phyloP scores from a whole-genome alignment of 768 basidiomycete genomes.

The Cyclocybe aegerita region DNA sequence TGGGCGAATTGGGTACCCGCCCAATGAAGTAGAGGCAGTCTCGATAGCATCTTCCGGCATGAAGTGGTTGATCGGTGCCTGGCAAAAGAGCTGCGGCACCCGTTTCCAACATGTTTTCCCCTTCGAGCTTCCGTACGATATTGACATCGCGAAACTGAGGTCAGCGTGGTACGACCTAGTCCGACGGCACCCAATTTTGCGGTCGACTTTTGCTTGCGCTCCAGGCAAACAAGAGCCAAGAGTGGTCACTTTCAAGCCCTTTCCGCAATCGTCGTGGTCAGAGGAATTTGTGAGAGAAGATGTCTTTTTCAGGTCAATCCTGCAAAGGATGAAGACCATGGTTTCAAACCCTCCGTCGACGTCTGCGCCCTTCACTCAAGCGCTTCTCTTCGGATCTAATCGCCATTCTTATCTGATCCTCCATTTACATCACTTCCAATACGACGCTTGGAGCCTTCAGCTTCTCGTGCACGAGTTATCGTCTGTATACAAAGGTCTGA shows the following conservation, averaged over 20 bases:
- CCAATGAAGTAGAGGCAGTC: slow-evolving; percentile 21
- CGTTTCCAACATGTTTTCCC: slow-evolving; percentile 46
- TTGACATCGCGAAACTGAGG: slow-evolving; percentile 27
- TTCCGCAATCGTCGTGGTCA: slow-evolving; percentile 18
- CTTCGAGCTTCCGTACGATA: slow-evolving; percentile 28
- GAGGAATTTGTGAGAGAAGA: slow-evolving; percentile 16
- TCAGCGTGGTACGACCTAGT: slow-evolving; percentile 37
- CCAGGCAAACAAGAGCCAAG: slow-evolving; percentile 22
- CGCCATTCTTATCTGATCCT: slow-evolving; percentile 22
- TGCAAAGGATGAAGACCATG: slow-evolving; percentile 21
- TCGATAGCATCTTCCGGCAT: slow-evolving; percentile 28
- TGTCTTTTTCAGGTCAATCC: slow-evolving; percentile 12
- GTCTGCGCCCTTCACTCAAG: slow-evolving; percentile 21
- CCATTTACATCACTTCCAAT: slow-evolving; percentile 48
- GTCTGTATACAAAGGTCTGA: slow-evolving; percentile 28
- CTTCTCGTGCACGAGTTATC: slow-evolving; percentile 40
- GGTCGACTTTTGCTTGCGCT: slow-evolving; percentile 41
- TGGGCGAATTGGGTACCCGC: slow-evolving; percentile 13
- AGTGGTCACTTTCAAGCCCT: slow-evolving; percentile 24
- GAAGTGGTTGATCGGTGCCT: slow-evolving; percentile 40
- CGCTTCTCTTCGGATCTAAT: slow-evolving; percentile 20
- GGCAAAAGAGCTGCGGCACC: slow-evolving; percentile 39
- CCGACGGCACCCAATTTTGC: slow-evolving; percentile 35
- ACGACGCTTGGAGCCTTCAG: slow-evolving; percentile 46
- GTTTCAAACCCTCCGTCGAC: slow-evolving; percentile 22